Evolutionary conservation across 1,139 yeast genomes (phyloP).

Genomic region (Blastobotrys aristatus): DNA sequence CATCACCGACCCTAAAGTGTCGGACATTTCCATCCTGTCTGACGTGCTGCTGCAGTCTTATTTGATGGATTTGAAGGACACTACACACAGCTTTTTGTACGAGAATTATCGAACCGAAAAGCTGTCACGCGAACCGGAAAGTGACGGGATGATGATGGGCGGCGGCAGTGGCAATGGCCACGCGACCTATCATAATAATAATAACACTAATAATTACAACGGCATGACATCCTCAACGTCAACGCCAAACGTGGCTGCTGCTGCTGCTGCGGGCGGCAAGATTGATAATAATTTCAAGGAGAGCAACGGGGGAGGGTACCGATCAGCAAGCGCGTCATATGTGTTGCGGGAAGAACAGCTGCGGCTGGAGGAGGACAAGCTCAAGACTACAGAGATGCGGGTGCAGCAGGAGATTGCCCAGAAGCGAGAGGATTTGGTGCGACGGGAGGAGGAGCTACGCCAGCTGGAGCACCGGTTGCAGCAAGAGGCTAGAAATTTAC

Average conservation of each 20-base stretch:
- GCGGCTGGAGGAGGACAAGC: constrained; percentile 39
- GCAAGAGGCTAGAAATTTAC: constrained; percentile 17
- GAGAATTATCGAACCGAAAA: constrained; percentile 93
- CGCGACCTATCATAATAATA: neutral
- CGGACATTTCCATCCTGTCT: constrained; percentile 75
- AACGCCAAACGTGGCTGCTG: neutral
- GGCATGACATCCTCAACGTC: neutral
- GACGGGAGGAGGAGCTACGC: constrained; percentile 81
- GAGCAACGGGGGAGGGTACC: constrained; percentile 1
- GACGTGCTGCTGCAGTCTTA: constrained; percentile 84
- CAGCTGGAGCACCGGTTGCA: constrained; percentile 68
- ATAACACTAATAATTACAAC: neutral
- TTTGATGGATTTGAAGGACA: constrained; percentile 84
- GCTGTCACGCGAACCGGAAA: constrained; percentile 43
- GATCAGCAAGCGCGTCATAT: constrained; percentile 19
- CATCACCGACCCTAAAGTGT: constrained; percentile 73
- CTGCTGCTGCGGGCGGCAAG: neutral
- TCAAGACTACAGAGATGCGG: constrained; percentile 49
- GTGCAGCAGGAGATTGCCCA: constrained; percentile 85
- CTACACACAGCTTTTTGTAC: constrained; percentile 87
- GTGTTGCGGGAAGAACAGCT: constrained; percentile 39
- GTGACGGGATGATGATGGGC: constrained; percentile 9
- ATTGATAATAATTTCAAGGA: neutral
- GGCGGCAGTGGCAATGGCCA: neutral
- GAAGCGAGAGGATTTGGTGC: constrained; percentile 81